These are phyloP conservation scores for Lachancea quebecensis DNA, from an alignment of 805 yeast genomes.

Conservation along the genomic window DNA sequence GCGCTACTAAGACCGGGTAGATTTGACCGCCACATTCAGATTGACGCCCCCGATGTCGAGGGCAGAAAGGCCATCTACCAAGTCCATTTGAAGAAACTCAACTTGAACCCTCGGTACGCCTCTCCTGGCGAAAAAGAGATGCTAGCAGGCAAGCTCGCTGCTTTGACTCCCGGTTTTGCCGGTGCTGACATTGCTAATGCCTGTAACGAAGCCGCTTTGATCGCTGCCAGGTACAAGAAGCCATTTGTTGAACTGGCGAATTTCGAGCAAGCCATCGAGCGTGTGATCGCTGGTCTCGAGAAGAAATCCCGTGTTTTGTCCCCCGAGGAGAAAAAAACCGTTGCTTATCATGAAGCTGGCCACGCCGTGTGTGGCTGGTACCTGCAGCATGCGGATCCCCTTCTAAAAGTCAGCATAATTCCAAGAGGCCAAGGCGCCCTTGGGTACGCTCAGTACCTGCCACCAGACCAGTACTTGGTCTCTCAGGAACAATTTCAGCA, in stretches of 20 bases:
- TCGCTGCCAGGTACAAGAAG: conserved; percentile 83
- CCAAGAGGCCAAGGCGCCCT: conserved; percentile 97
- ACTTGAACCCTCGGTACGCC: conserved; percentile 42
- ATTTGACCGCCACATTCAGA: conserved; percentile 86
- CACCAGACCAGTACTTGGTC: conserved; percentile 81
- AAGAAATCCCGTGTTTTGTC: conserved; percentile 78
- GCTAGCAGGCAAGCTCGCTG: conserved; percentile 83
- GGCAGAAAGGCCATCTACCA: conserved; percentile 90
- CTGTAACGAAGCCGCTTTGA: conserved; percentile 94
- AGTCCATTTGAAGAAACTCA: conserved; percentile 75
- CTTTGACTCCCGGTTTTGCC: conserved; percentile 94
- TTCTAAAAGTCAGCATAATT: conserved; percentile 89
- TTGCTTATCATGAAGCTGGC: conserved; percentile 98
- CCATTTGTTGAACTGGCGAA: conserved; percentile 65
- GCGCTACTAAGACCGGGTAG: conserved; percentile 97
- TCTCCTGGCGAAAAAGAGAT: conserved; percentile 40
- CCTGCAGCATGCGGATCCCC: conserved; percentile 83
- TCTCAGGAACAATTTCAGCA: conserved; percentile 73
- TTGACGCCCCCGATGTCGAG: conserved; percentile 90
- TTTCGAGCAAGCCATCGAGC: conserved; percentile 93
- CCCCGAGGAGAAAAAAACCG: conserved; percentile 79
- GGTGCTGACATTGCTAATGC: conserved; percentile 98
- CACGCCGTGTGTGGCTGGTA: conserved; percentile 99
- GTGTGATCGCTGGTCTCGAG: conserved; percentile 95
- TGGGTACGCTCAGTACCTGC: conserved; percentile 96